Evolutionary conservation across 192 early-diverging fungal species (phyloP).

Genomic region (Pilobolus umbonatus): DNA sequence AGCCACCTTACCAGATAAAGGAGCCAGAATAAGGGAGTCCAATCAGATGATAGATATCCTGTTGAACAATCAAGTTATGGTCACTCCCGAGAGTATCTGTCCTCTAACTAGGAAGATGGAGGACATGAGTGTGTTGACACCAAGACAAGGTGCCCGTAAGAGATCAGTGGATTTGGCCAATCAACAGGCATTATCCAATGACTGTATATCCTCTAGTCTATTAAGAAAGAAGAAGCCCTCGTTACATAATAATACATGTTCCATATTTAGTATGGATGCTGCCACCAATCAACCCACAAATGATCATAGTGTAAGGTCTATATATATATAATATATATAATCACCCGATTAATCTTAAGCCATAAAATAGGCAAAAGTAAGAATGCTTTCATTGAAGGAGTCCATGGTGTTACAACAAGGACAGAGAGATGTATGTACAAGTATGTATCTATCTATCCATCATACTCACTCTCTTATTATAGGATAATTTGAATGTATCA

Average conservation of each 20-base stretch:
- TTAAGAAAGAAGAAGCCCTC: constrained; percentile 10
- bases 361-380: constrained; percentile 9
- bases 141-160: constrained; percentile 17
- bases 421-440: constrained; percentile 6
- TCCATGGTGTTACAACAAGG: constrained; percentile 13
- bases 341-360: neutral
- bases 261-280: neutral
- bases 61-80: neutral
- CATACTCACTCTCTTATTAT: too few species aligned
- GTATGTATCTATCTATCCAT: neutral
- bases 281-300: neutral
- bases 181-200: constrained; percentile 9
- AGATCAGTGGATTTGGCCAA: constrained; percentile 23
- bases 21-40: constrained; percentile 17
- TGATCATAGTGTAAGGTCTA: too few species aligned
- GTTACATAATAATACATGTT: neutral
- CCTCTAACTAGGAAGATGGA: neutral
- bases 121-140: constrained; percentile 6
- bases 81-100: neutral
- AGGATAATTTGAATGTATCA: too few species aligned
- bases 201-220: constrained; percentile 13
- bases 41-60: constrained; percentile 17
- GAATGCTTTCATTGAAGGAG: constrained; percentile 19
- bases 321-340: neutral
- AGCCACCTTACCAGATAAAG: constrained; percentile 23